Evolutionary conservation across 768 basidiomycete genomes (phyloP), one percentile per base, ranked within the genome.

Genomic region (Lepiota brunneoincarnata): DNA sequence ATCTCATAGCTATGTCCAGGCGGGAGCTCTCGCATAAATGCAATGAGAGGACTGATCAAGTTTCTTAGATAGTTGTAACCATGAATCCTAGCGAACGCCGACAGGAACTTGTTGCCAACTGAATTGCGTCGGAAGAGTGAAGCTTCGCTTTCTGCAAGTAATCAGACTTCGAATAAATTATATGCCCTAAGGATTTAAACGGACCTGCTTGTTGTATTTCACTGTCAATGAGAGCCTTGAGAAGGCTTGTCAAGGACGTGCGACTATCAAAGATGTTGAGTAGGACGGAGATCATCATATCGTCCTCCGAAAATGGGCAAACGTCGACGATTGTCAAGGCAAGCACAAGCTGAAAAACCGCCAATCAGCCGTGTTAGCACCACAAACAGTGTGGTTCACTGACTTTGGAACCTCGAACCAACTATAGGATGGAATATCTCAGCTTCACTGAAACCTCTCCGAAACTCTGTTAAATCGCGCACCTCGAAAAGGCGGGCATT

Each of bases 11-110:
- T 82, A 52, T 82, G 83, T 9, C 86, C 91, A 6, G 82, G 65
- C 2, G 92, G 90, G 69, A 90, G 79, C 4, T 80, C 74, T 4
- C 78, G 69, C 80, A 97, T 89, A 18, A 80, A 81, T 59, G 86
- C 80, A 58, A 97, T 78, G 26, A 96, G 75, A 2, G 93, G 91
- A 39, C 79, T 74, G 42, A 96, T 80, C 20, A 95, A 76, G 41
- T 78, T 82, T 17, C 93, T 81, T n/a, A 97, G 74, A 67, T 96
- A 97, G 54, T 86, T 85, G 67, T 96, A 97, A 3, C 94, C 95
- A 57, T 94, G 91, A n/a, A 89, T 83, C 64, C 79, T 85, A 3
- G 91, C 91, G 61, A 95, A 95, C 1, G 86, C 83, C 5, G 91
- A 91, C 41, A 97, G 71, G 54, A 98, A 86, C 39, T 89, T 75